These are phyloP conservation scores for Physcia stellaris DNA, from an alignment of 495 filamentous ascomycete species.

Conservation along the genomic window DNA sequence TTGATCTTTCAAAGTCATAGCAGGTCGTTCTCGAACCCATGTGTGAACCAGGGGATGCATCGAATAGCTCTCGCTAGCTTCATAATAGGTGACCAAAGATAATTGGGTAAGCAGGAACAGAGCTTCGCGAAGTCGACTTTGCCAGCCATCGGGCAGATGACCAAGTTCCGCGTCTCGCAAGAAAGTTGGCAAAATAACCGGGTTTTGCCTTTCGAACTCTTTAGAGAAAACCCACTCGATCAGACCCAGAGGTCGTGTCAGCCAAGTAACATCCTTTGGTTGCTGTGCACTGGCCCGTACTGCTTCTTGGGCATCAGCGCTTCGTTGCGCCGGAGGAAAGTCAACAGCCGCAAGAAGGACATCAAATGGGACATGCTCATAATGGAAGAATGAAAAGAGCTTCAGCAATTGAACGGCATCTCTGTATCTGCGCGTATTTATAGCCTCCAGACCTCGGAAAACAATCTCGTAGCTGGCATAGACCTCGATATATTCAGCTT, in stretches of 20 bases:
- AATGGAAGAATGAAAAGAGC: constrained; percentile 26
- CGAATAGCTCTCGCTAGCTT: constrained; percentile 19
- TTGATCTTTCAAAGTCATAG: constrained; percentile 21
- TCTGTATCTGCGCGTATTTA: constrained; percentile 8
- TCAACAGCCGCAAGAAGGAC: constrained; percentile 15
- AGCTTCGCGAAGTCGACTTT: constrained; percentile 15
- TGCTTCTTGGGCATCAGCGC: too few species aligned
- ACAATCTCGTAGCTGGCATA: constrained; percentile 23
- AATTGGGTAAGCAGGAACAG: constrained; percentile 17
- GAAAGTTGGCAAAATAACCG: constrained; percentile 12
- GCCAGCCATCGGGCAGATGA: constrained; percentile 2
- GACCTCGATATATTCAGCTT: constrained; percentile 18
- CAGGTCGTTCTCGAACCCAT: constrained; percentile 25
- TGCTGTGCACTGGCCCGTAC: too few species aligned
- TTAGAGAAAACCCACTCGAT: too few species aligned
- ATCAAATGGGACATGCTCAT: constrained; percentile 21
- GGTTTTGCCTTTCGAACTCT: too few species aligned
- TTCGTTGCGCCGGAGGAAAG: constrained; percentile 9
- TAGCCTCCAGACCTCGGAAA: constrained; percentile 13
- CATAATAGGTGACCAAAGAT: constrained; percentile 20
- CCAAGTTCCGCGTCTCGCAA: constrained; percentile 10
- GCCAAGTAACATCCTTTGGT: too few species aligned
- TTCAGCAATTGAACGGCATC: constrained; percentile 28
- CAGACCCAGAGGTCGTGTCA: too few species aligned
- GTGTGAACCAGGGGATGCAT: constrained; percentile 29